These are phyloP conservation scores for Colletotrichum musicola DNA, from an alignment of 2,329 filamentous ascomycete species.

Conservation along the genomic window DNA sequence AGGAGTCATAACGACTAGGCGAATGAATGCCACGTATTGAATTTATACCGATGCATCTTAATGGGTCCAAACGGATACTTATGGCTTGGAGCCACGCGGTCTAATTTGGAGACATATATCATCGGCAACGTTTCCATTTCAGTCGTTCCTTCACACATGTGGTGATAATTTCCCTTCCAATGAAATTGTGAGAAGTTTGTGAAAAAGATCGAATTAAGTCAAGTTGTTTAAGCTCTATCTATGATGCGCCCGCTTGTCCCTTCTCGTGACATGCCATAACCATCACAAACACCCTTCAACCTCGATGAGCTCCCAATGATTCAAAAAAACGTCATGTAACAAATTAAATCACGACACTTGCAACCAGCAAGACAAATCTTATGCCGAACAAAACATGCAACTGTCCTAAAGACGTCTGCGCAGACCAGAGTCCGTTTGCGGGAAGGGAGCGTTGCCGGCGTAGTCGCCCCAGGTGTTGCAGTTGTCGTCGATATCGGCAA, in stretches of 20 bases:
- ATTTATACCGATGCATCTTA: too few species aligned
- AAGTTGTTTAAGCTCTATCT: conserved; percentile 15
- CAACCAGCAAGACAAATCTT: neutral
- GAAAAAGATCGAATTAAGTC: neutral
- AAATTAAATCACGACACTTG: neutral
- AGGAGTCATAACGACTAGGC: neutral
- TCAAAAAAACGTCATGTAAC: neutral
- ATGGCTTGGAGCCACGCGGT: too few species aligned
- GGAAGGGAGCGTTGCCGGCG: conserved; percentile 8
- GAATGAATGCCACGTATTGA: neutral
- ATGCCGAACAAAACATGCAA: too few species aligned
- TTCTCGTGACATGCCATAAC: conserved; percentile 21
- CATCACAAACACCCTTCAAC: neutral
- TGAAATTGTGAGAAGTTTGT: too few species aligned
- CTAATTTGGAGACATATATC: too few species aligned
- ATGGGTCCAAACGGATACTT: too few species aligned
- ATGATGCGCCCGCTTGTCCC: conserved; percentile 27
- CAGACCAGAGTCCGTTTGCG: conserved; percentile 30
- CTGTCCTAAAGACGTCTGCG: neutral
- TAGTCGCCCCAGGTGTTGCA: conserved; percentile 28
- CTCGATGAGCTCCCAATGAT: neutral
- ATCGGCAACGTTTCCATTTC: too few species aligned
- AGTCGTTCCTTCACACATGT: too few species aligned
- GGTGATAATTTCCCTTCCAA: too few species aligned
- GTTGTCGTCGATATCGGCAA: conserved; percentile 15